Conservation (phyloP, 192 early-diverging fungal species). For the Podila horticola region DNA sequence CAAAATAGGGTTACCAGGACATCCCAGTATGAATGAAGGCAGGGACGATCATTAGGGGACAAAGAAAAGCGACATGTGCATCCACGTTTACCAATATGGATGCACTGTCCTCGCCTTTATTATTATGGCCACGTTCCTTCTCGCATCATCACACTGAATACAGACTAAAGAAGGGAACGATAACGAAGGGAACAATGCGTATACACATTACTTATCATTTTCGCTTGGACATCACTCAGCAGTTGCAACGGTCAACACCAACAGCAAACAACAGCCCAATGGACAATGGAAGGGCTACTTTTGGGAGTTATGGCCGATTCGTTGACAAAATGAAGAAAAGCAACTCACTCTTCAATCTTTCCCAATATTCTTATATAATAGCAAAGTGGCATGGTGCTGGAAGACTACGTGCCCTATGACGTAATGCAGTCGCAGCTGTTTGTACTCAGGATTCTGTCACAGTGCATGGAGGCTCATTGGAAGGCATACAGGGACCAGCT, state of each 20-base stretch:
- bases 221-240: background rate
- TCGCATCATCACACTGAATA: no score
- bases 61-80: no score
- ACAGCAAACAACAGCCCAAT: background rate
- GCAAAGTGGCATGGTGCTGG: constrained; percentile 58
- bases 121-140: no score
- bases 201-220: no score
- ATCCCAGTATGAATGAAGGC: no score
- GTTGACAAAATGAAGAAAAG: background rate
- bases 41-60: no score
- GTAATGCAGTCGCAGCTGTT: constrained; percentile 90
- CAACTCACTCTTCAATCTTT: background rate
- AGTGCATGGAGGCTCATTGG: constrained; percentile 91
- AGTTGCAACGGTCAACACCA: background rate
- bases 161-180: no score
- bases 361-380: background rate
- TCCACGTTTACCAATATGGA: no score
- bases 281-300: background rate
- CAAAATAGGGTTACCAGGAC: no score
- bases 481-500: constrained; percentile 69
- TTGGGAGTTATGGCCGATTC: background rate
- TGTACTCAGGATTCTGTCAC: constrained; percentile 81
- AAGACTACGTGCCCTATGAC: constrained; percentile 68
- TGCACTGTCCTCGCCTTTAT: no score
- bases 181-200: no score